A percentile compares a stretch with the other conserved stretches of the same genome.
These are phyloP conservation scores for Hymenoscyphus fructigenus DNA, from an alignment of 2,329 filamentous ascomycete species.

Conservation along the genomic window DNA sequence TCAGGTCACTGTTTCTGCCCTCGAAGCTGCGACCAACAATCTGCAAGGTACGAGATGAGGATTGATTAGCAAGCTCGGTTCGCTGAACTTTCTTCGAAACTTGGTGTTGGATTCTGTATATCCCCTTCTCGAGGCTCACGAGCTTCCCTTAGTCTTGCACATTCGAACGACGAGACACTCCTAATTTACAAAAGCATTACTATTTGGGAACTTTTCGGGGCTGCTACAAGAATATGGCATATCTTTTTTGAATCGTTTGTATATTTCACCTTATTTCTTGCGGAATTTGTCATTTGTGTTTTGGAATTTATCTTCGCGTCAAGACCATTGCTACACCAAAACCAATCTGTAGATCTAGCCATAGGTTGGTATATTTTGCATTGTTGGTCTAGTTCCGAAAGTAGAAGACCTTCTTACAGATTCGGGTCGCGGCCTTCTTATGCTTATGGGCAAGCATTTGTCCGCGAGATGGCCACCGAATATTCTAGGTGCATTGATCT, in stretches of 20 bases:
- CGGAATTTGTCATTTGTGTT: background rate
- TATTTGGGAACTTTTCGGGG: background rate
- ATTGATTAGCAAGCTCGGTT: background rate
- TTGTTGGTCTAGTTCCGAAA: background rate
- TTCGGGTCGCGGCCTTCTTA: background rate
- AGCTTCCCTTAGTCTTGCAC: background rate
- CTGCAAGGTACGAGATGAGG: background rate
- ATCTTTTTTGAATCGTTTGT: background rate
- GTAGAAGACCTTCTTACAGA: background rate
- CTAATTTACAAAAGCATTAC: too few relatives aligned
- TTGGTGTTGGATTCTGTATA: too few relatives aligned
- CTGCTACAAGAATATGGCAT: background rate
- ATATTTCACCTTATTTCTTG: too few relatives aligned
- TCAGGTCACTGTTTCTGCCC: background rate
- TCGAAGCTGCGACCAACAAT: background rate
- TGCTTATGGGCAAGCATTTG: background rate
- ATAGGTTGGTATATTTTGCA: background rate
- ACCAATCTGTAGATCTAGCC: background rate
- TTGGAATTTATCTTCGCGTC: background rate
- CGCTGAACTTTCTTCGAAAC: background rate
- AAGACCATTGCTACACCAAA: too few relatives aligned
- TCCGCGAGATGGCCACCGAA: background rate
- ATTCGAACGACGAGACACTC: background rate
- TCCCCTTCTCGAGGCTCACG: background rate
- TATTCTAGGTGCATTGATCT: background rate